Conservation (phyloP, 2,329 filamentous ascomycete genomes). For the Aschersonia sp. region DNA sequence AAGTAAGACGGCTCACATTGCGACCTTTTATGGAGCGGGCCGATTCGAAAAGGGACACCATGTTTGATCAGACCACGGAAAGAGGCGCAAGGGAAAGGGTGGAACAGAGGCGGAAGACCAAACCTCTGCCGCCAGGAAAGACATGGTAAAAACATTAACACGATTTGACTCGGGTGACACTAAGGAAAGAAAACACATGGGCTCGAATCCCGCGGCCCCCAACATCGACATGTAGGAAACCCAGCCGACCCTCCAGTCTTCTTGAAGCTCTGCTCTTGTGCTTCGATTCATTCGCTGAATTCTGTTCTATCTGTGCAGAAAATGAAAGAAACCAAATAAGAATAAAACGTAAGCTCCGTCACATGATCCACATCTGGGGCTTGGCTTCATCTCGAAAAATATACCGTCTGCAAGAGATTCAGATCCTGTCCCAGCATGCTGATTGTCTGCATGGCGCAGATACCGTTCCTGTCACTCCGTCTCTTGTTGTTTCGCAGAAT, state of each 20-base stretch:
- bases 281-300: background rate
- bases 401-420: background rate
- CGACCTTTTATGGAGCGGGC: too few species aligned
- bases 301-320: slow-evolving; percentile 3
- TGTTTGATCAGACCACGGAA: too few species aligned
- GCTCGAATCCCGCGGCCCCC: background rate
- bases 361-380: background rate
- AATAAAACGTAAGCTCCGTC: background rate
- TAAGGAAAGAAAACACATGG: background rate
- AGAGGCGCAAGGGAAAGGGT: background rate
- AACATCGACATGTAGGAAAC: background rate
- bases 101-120: background rate
- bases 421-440: background rate
- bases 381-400: background rate
- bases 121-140: slow-evolving; percentile 1
- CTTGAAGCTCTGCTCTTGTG: background rate
- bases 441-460: too few species aligned
- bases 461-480: background rate
- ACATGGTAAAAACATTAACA: background rate
- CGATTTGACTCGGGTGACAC: background rate
- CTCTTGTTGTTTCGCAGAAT: slow-evolving; percentile 1
- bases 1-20: too few species aligned
- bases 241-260: too few species aligned
- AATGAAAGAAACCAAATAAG: slow-evolving; percentile 1
- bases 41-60: too few species aligned